Evolutionary conservation across 2,329 filamentous ascomycete genomes (phyloP).

Genomic region (Ambrosiella xylebori): DNA sequence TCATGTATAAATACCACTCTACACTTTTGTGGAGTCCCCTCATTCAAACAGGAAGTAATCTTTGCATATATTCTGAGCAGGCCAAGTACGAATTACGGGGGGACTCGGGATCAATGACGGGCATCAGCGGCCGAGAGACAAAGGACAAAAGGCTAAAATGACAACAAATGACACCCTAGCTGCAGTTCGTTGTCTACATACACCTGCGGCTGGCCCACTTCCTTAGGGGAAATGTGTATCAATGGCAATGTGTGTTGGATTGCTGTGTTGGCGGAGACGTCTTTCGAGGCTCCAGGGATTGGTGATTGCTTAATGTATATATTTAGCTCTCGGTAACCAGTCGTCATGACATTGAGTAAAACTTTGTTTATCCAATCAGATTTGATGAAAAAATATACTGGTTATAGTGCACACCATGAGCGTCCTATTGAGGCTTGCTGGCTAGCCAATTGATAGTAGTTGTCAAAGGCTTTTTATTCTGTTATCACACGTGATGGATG

Average conservation of each 20-base stretch:
- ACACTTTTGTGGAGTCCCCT: neutral
- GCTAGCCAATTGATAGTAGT: neutral
- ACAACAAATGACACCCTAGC: neutral
- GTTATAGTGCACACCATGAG: too few relatives aligned
- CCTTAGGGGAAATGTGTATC: too few relatives aligned
- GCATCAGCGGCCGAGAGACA: neutral
- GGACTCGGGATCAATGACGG: neutral
- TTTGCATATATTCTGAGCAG: neutral
- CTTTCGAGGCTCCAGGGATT: too few relatives aligned
- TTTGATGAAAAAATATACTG: too few relatives aligned
- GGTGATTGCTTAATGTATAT: too few relatives aligned
- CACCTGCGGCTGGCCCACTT: too few relatives aligned
- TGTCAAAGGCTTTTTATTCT: neutral
- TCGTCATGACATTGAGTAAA: too few relatives aligned
- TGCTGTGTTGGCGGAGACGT: too few relatives aligned
- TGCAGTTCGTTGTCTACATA: too few relatives aligned
- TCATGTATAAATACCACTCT: neutral
- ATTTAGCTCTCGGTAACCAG: too few relatives aligned
- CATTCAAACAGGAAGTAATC: neutral
- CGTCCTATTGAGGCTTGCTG: neutral
- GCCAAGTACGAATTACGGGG: neutral
- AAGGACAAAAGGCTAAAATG: neutral
- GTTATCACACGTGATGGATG: neutral
- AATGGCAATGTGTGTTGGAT: too few relatives aligned
- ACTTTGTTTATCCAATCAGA: too few relatives aligned